These are phyloP conservation scores for Cardamine chenopodiifolia DNA, from an alignment of 345 rosid genomes.

Conservation along the genomic window DNA sequence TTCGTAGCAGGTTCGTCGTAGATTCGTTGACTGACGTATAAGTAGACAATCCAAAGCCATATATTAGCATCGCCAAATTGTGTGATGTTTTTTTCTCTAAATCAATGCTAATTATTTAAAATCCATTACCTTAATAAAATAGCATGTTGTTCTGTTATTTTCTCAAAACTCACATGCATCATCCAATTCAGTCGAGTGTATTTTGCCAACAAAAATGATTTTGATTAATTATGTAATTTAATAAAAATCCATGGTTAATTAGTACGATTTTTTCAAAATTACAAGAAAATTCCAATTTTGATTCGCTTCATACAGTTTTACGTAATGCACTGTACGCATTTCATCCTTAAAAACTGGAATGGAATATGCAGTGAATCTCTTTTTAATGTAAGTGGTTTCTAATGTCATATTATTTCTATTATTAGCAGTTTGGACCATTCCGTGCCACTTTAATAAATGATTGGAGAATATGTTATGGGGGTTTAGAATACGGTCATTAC, in stretches of 20 bases:
- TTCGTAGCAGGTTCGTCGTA: background rate
- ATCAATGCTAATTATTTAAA: background rate
- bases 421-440: conserved; percentile 10
- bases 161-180: background rate
- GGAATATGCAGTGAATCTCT: conserved; percentile 24
- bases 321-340: background rate
- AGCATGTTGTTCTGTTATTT: background rate
- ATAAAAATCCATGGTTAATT: background rate
- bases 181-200: background rate
- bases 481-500: conserved; percentile 23
- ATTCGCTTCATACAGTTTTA: conserved; percentile 2
- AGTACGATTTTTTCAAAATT: background rate
- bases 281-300: background rate
- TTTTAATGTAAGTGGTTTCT: conserved; percentile 6
- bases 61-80: background rate
- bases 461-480: background rate
- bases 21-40: background rate
- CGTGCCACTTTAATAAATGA: background rate
- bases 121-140: background rate
- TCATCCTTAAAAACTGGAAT: background rate
- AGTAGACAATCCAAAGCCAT: background rate
- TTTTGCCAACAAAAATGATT: background rate
- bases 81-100: background rate
- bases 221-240: background rate
- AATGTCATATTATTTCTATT: background rate